These are phyloP conservation scores for Leishmania major DNA, from an alignment of 208 protist species.

Conservation along the genomic window DNA sequence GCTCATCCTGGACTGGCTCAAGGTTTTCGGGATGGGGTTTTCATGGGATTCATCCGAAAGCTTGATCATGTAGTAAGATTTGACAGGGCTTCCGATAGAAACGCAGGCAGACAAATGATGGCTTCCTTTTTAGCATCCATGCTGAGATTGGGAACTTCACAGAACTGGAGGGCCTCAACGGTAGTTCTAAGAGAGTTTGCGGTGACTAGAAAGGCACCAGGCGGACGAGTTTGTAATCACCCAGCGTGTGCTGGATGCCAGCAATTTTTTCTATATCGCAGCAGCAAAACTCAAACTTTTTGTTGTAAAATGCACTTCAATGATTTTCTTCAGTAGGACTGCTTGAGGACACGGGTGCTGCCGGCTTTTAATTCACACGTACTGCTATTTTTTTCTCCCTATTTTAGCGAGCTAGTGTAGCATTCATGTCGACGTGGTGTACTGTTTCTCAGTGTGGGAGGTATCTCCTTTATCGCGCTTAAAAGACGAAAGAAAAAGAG, in stretches of 20 bases:
- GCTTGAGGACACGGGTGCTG: background rate
- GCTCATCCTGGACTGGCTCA: slow-evolving; percentile 12
- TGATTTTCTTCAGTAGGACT: background rate
- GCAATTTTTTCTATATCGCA: background rate
- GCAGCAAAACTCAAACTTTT: background rate
- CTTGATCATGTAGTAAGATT: slow-evolving; percentile 33
- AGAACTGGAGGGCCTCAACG: slow-evolving; percentile 26
- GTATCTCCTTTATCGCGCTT: background rate
- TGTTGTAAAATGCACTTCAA: background rate
- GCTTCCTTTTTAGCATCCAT: slow-evolving; percentile 17
- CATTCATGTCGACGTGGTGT: background rate
- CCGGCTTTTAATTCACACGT: background rate
- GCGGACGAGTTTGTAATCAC: background rate
- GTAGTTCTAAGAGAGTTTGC: slow-evolving; percentile 18
- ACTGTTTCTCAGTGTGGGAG: background rate
- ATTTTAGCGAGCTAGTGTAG: background rate
- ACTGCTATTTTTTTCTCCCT: slow-evolving; percentile 7
- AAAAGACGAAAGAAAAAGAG: background rate
- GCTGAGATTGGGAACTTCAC: slow-evolving; percentile 29
- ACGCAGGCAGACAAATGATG: slow-evolving; percentile 11
- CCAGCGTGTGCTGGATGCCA: background rate
- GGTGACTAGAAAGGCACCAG: background rate
- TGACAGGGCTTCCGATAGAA: slow-evolving; percentile 4
- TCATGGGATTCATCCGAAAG: slow-evolving; percentile 26
- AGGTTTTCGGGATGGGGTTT: slow-evolving; percentile 27